Percentiles rank a stretch among this genome's conserved stretches.
phyloP scores from a whole-genome alignment of 768 basidiomycete species.

The Fomitopsis serialis region DNA sequence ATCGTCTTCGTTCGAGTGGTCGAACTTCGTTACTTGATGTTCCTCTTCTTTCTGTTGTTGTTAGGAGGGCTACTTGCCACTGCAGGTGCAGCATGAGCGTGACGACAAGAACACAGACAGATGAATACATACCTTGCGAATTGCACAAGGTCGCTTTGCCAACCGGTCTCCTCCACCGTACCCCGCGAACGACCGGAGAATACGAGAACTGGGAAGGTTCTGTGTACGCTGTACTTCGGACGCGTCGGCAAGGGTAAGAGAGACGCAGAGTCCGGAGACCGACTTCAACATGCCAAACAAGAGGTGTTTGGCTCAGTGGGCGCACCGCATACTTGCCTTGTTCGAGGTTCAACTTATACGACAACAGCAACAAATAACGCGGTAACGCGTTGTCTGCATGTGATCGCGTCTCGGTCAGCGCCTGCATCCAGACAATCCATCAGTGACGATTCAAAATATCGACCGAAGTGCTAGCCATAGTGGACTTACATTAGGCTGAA shows the following conservation, averaged over 20 bases:
- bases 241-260: slow-evolving; percentile 16
- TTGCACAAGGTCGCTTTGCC: slow-evolving; percentile 17
- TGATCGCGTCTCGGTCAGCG: not conserved
- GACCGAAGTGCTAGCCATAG: too few relatives aligned
- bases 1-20: slow-evolving; percentile 12
- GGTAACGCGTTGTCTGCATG: not conserved
- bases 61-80: slow-evolving; percentile 17
- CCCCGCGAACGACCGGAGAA: slow-evolving; percentile 8
- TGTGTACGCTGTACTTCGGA: slow-evolving; percentile 9
- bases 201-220: slow-evolving; percentile 11
- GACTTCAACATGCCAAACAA: slow-evolving; percentile 14
- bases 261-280: not conserved
- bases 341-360: not conserved
- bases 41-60: slow-evolving; percentile 5
- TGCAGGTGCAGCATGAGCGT: not conserved
- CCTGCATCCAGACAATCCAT: too few relatives aligned
- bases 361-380: slow-evolving; percentile 13
- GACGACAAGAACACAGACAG: not conserved
- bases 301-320: slow-evolving; percentile 10
- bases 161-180: slow-evolving; percentile 14
- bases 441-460: too few relatives aligned
- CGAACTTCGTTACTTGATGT: slow-evolving; percentile 18
- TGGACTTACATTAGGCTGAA: too few relatives aligned
- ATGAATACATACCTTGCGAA: slow-evolving; percentile 13
- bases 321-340: slow-evolving; percentile 7